Conservation (phyloP, 305 asterid genomes). For the Fraxinus albicans region DNA sequence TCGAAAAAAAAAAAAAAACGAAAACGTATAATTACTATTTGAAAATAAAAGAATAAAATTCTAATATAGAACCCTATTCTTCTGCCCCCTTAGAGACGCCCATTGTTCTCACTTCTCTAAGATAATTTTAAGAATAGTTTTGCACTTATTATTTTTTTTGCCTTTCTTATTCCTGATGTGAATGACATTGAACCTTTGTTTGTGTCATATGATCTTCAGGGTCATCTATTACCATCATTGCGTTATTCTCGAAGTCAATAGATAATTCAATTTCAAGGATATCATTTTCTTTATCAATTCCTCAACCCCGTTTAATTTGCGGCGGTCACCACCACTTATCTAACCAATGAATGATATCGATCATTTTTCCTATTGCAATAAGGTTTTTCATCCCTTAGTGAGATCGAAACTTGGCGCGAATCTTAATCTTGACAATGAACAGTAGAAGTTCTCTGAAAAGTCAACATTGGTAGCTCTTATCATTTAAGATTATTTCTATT, state of each 20-base stretch:
- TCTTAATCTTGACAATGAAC: neutral
- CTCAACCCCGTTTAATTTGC: neutral
- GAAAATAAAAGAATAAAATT: too few relatives aligned
- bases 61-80: too few relatives aligned
- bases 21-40: too few relatives aligned
- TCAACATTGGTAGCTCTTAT: neutral
- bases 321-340: neutral
- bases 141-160: too few relatives aligned
- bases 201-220: too few relatives aligned
- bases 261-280: neutral
- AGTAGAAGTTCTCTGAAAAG: neutral
- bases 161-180: too few relatives aligned
- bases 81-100: too few relatives aligned
- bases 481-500: neutral
- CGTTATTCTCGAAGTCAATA: too few relatives aligned
- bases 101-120: too few relatives aligned
- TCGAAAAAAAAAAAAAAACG: too few relatives aligned
- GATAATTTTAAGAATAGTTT: too few relatives aligned
- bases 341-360: neutral
- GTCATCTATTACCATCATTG: neutral
- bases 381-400: neutral
- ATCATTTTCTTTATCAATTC: neutral
- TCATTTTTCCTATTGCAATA: neutral
- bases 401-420: neutral
- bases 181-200: too few relatives aligned